phyloP scores from a whole-genome alignment of 139 green algal genomes.

The Tetraselmis striata region DNA sequence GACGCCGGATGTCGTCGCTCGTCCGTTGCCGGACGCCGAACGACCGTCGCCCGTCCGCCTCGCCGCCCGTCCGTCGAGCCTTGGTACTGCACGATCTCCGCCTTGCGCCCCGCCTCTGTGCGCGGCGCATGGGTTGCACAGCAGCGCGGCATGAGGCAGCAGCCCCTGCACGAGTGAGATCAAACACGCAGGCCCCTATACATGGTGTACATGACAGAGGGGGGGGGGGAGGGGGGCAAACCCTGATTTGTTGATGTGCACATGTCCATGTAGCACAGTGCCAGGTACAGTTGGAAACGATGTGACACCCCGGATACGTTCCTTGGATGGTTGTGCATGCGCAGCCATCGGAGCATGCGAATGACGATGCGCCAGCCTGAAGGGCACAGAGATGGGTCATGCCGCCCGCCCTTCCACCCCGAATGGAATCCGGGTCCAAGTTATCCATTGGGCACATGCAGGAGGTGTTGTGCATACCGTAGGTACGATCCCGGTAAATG shows the following conservation, averaged over 20 bases:
- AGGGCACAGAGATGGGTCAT: too few species aligned
- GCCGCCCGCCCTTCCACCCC: background rate
- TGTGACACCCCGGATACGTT: background rate
- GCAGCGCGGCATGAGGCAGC: too few species aligned
- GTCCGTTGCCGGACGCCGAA: too few species aligned
- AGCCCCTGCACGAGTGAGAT: too few species aligned
- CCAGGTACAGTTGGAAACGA: background rate
- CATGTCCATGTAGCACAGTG: background rate
- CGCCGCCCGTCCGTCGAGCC: too few species aligned
- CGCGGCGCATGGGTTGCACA: too few species aligned
- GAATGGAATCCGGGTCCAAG: background rate
- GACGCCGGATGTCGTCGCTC: too few species aligned
- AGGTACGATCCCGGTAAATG: background rate
- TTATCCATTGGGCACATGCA: too few species aligned
- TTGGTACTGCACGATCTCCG: background rate
- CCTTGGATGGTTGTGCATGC: background rate
- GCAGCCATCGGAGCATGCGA: background rate
- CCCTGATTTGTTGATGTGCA: background rate
- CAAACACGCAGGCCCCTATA: too few species aligned
- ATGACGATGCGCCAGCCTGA: background rate
- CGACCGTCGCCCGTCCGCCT: too few species aligned
- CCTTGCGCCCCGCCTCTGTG: background rate
- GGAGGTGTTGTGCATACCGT: background rate
- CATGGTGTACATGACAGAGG: too few species aligned
- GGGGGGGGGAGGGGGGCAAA: too few species aligned